phyloP scores from a whole-genome alignment of 1,284 basidiomycete species.

The Puccinia coronata region DNA sequence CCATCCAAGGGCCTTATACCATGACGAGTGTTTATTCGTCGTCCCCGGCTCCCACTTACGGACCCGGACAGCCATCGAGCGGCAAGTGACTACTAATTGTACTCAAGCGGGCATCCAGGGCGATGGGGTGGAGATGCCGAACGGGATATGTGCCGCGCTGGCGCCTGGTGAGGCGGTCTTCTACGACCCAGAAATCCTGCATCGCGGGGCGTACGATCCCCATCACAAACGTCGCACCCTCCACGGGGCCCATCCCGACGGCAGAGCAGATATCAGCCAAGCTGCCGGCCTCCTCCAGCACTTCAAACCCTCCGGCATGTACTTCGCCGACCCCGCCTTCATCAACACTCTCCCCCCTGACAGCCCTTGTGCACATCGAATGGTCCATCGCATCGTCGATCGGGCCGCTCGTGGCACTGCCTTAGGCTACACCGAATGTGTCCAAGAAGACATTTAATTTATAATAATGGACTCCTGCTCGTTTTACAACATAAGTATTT shows the following conservation, averaged over 20 bases:
- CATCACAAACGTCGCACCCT: conserved; percentile 32
- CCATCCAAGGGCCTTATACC: conserved; percentile 22
- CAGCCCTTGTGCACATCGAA: not conserved
- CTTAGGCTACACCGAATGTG: conserved; percentile 4
- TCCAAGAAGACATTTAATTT: conserved; percentile 38
- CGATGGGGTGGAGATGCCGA: not conserved
- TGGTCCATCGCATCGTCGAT: conserved; percentile 11
- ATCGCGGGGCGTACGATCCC: conserved; percentile 33
- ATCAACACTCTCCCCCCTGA: not conserved
- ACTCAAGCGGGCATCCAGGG: not conserved
- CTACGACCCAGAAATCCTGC: conserved; percentile 38
- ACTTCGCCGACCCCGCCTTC: not conserved
- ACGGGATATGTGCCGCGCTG: conserved; percentile 7
- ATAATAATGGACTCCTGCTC: too few relatives aligned
- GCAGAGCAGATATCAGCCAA: conserved; percentile 1
- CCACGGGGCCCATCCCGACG: conserved; percentile 32
- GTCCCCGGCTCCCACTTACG: conserved; percentile 39
- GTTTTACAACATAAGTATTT: too few relatives aligned
- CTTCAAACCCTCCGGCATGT: conserved; percentile 31
- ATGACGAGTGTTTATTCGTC: conserved; percentile 32
- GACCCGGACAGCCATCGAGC: conserved; percentile 19
- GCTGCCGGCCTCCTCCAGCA: conserved; percentile 33
- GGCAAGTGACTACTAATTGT: conserved; percentile 28
- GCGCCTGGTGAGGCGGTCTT: conserved; percentile 37
- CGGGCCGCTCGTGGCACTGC: conserved; percentile 17